Evolutionary conservation across 805 yeast species (phyloP).

Genomic region (Zygosaccharomyces pseudorouxii): DNA sequence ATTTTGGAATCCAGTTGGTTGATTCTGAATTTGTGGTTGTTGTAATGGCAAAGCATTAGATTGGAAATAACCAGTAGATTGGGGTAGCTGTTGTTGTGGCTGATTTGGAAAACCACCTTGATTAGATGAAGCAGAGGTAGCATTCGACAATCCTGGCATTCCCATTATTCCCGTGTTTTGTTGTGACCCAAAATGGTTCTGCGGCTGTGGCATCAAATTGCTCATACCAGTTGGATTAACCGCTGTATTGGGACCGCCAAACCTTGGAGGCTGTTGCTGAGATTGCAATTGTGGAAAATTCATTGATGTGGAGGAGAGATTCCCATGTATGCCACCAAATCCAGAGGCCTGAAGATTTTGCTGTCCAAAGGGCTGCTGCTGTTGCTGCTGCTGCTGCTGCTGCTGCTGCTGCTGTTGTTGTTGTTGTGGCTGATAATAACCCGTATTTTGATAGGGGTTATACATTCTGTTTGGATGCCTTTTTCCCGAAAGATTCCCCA

Average conservation of each 20-base stretch:
- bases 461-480: constrained; percentile 4
- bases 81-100: constrained; percentile 28
- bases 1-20: constrained; percentile 16
- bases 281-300: constrained; percentile 14
- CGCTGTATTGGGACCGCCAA: constrained; percentile 27
- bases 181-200: constrained; percentile 23
- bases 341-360: constrained; percentile 18
- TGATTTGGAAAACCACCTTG: constrained; percentile 18
- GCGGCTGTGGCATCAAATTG: constrained; percentile 16
- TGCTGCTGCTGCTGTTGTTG: constrained; percentile 7
- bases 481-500: constrained; percentile 1
- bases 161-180: constrained; percentile 4
- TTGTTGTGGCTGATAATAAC: constrained; percentile 13
- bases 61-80: constrained; percentile 40
- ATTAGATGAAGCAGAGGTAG: constrained; percentile 18
- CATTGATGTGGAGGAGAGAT: constrained; percentile 1
- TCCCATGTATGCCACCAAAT: constrained; percentile 9
- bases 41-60: constrained; percentile 12
- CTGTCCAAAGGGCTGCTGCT: constrained; percentile 13
- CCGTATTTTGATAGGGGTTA: constrained; percentile 13
- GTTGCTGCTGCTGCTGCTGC: constrained; percentile 16
- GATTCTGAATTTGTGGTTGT: constrained; percentile 13
- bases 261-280: constrained; percentile 23
- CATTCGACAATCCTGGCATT: constrained; percentile 10
- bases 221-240: constrained; percentile 7